phyloP scores from a whole-genome alignment of 495 filamentous ascomycete genomes.

The Beverwykella pulmonaria region DNA sequence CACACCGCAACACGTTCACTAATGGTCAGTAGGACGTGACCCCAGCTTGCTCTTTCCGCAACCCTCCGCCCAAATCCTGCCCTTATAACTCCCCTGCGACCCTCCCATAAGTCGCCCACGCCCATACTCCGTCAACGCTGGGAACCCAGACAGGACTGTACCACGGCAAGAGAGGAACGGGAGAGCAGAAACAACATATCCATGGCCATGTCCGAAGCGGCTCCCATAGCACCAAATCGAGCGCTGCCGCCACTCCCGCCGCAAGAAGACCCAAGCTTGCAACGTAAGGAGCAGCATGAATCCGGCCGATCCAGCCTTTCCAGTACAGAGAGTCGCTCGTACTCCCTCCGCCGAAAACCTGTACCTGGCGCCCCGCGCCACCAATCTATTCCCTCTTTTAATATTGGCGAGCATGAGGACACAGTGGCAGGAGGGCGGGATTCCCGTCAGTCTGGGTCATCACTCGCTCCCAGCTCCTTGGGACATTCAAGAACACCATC shows the following conservation, averaged over 20 bases:
- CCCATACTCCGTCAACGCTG: background rate
- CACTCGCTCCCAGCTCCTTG: conserved; percentile 29
- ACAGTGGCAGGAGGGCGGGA: conserved; percentile 27
- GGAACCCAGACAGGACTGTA: background rate
- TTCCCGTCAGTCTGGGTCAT: conserved; percentile 36
- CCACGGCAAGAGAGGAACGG: background rate
- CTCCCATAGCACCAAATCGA: conserved; percentile 12
- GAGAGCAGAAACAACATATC: background rate
- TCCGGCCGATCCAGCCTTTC: conserved; percentile 6
- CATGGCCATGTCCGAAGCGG: conserved; percentile 33
- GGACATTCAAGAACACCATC: conserved; percentile 35
- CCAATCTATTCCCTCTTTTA: conserved; percentile 24
- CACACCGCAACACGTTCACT: conserved; percentile 2
- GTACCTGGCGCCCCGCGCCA: conserved; percentile 17
- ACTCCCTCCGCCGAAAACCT: conserved; percentile 37
- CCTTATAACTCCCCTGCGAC: background rate
- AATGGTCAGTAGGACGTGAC: background rate
- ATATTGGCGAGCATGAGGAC: conserved; percentile 26
- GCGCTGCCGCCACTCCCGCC: conserved; percentile 30
- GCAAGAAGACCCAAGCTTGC: conserved; percentile 1
- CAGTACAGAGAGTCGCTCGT: conserved; percentile 26
- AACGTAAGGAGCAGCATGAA: background rate
- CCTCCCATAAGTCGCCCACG: background rate
- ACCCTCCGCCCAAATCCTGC: background rate
- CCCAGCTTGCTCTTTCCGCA: background rate